Conservation (phyloP, 345 rosid genomes). For the Arabidopsis arenosa region DNA sequence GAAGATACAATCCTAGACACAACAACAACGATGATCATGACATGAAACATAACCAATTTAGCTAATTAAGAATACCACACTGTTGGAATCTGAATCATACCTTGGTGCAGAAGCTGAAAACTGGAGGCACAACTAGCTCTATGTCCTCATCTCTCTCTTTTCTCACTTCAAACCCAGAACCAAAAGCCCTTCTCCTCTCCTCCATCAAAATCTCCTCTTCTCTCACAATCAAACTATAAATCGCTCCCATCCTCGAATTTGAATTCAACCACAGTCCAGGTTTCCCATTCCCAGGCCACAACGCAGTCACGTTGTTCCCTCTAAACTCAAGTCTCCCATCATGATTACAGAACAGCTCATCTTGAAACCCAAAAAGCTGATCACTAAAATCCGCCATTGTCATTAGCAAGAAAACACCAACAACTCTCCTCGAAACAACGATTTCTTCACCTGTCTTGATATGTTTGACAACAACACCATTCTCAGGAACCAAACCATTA, state of each 20-base stretch:
- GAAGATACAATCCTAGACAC: background rate
- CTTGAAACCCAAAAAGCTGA: conserved; percentile 81
- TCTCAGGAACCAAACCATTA: conserved; percentile 58
- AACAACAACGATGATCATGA: background rate
- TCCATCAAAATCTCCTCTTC: conserved; percentile 78
- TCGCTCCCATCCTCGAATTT: conserved; percentile 77
- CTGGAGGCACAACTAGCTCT: conserved; percentile 80
- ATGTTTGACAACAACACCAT: conserved; percentile 66
- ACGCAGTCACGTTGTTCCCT: conserved; percentile 59
- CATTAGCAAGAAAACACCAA: conserved; percentile 73
- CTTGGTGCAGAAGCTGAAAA: conserved; percentile 63
- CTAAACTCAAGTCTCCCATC: conserved; percentile 71
- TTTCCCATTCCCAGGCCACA: conserved; percentile 95
- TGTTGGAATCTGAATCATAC: conserved; percentile 18
- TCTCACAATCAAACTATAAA: conserved; percentile 65
- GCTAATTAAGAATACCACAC: background rate
- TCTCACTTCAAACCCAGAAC: conserved; percentile 48
- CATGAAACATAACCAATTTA: background rate
- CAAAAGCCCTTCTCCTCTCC: conserved; percentile 54
- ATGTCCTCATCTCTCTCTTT: conserved; percentile 68
- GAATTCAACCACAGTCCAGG: conserved; percentile 92
- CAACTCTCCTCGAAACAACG: conserved; percentile 65
- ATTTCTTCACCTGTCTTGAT: conserved; percentile 83
- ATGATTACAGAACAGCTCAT: conserved; percentile 60
- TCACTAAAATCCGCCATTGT: conserved; percentile 96